Percentiles rank a stretch among this genome's conserved stretches.
Evolutionary conservation across 2,329 filamentous ascomycete genomes (phyloP).

Genomic region (Fusarium subtropicale): DNA sequence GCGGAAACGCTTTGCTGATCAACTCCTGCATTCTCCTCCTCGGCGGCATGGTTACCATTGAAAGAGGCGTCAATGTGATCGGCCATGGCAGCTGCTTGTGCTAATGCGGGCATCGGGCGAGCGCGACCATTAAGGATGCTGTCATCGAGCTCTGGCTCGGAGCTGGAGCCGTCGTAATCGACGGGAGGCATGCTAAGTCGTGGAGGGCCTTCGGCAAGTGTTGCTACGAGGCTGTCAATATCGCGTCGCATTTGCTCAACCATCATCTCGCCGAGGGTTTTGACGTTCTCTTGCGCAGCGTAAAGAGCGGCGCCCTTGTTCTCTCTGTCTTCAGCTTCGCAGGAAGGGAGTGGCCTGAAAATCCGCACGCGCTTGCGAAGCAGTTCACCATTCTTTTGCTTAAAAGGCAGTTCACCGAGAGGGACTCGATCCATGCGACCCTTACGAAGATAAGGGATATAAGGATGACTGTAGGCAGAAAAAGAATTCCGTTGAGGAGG

Average conservation of each 20-base stretch:
- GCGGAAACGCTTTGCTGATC: constrained; percentile 42
- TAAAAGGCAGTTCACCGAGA: constrained; percentile 46
- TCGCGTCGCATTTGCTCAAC: neutral
- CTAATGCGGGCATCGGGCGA: constrained; percentile 33
- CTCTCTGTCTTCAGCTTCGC: constrained; percentile 46
- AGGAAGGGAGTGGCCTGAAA: constrained; percentile 42
- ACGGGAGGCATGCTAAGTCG: constrained; percentile 54
- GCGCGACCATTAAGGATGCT: constrained; percentile 52
- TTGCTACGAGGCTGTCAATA: constrained; percentile 45
- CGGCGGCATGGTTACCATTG: constrained; percentile 43
- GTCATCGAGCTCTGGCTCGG: constrained; percentile 51
- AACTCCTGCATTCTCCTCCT: constrained; percentile 15
- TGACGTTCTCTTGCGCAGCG: constrained; percentile 30
- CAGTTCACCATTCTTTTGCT: constrained; percentile 38
- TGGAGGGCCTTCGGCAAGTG: constrained; percentile 46
- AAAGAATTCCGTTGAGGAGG: constrained; percentile 14
- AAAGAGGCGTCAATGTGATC: constrained; percentile 49
- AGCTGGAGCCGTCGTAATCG: constrained; percentile 53
- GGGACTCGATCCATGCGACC: constrained; percentile 42
- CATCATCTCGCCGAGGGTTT: constrained; percentile 12
- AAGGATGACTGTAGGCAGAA: neutral
- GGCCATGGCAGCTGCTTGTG: constrained; percentile 24
- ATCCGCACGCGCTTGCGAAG: constrained; percentile 36
- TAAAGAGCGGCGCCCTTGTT: constrained; percentile 40
- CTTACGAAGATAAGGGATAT: constrained; percentile 1